Conservation (phyloP, 192 early-diverging fungal species). For the Obelidium mucronatum region DNA sequence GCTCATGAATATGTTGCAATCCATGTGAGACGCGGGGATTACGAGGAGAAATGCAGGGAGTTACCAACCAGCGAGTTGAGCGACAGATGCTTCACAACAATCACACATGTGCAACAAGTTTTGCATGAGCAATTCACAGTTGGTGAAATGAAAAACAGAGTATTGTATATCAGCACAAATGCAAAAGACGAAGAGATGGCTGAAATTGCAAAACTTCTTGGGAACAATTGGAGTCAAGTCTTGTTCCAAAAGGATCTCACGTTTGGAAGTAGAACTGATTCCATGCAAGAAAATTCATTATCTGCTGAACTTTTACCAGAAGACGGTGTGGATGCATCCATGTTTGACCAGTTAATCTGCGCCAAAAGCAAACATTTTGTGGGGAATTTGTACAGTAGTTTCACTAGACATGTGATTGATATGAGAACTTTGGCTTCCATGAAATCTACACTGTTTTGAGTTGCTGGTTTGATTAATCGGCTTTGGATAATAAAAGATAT, state of each 20-base stretch:
- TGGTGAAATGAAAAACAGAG: not conserved
- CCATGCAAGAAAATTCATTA: too few relatives aligned
- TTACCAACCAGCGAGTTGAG: not conserved
- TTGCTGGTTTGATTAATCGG: too few relatives aligned
- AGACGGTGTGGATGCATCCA: slow-evolving; percentile 30
- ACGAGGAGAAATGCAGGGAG: slow-evolving; percentile 39
- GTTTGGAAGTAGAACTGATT: too few relatives aligned
- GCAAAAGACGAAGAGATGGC: not conserved
- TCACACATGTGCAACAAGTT: not conserved
- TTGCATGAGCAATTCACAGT: not conserved
- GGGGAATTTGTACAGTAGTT: slow-evolving; percentile 41
- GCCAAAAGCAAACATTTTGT: slow-evolving; percentile 12
- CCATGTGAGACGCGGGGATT: slow-evolving; percentile 47
- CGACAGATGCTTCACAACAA: not conserved
- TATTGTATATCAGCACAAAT: slow-evolving; percentile 25
- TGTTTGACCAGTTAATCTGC: slow-evolving; percentile 35
- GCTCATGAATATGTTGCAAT: slow-evolving; percentile 28
- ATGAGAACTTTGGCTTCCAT: not conserved
- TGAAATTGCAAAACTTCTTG: not conserved
- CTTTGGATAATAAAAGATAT: too few relatives aligned
- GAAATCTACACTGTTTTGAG: not conserved
- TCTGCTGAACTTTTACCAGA: not conserved
- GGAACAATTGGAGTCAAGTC: slow-evolving; percentile 19
- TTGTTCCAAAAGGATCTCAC: slow-evolving; percentile 25
- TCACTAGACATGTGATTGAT: slow-evolving; percentile 36